Base-by-base conservation (phyloP, 805 yeast species). In the Ogataea paraovalis region DNA sequence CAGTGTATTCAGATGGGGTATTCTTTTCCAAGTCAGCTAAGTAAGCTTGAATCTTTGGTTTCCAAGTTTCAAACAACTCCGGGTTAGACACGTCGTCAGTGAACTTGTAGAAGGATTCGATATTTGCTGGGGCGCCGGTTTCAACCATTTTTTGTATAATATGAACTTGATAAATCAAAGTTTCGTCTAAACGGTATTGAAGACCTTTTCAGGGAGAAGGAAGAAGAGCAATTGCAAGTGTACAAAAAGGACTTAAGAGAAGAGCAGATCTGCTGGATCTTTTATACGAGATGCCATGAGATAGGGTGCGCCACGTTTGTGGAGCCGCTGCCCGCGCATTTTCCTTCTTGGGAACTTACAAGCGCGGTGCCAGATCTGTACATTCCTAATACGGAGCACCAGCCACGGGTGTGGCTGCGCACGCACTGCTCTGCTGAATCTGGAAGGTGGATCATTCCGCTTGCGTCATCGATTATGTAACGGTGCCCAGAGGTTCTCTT, bases 21-120 rank as follows among this genome's bases (percentile, higher is more conserved):
- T 53, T 47, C 23, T 51, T 51, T 9, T 54, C 62, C 22, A 67
- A 50, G 1, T 50, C 70, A 21, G 63, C 65, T 37, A 61, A 57
- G 56, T 75, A 75, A 39, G 68, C 63, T 48, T 71, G 68, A 46
- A 79, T 67, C 53, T 73, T 74, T 10, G 82, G 82, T 41, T 68
- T 52, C 72, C 72, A 79, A 25, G 66, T 54, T 41, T 64, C 68
- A 56, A 64, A 79, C 42, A 70, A 68, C 50, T 66, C 74, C 1
- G 70, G 59, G 55, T 78, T 52, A 14, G 62, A 56, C 22, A 53
- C 60, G 43, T 66, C 69, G 50, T 66, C 64, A 1, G 58, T 56
- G 55, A 65, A 61, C 45, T 62, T 63, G 52, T 61, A 63, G 7
- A 56, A 46, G 7, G 61, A 51, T 50, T 61, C 64, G 9, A 64